Evolutionary conservation across 2,329 filamentous ascomycete species (phyloP), one percentile per base, ranked within the genome.

Genomic region (Cladorrhinum sp.): DNA sequence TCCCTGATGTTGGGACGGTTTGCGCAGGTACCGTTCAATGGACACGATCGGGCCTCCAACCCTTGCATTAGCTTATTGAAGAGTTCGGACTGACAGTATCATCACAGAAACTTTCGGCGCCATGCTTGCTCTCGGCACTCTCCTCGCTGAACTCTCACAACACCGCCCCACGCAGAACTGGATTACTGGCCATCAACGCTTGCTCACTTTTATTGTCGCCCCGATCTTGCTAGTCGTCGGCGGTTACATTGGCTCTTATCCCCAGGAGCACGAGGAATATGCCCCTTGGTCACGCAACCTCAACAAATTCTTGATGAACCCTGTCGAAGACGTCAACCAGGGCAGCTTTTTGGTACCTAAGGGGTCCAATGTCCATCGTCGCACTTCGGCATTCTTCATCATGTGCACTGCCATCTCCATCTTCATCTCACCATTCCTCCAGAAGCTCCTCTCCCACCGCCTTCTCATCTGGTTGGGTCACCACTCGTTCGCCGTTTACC

Each of bases 401-500:
- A 76, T 81, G 66, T 70, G 81, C 36, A 74, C 78, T 57, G 78
- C 80, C 51, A 68, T 80, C n/a, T 79, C 79, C 23, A 78, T 83
- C 58, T 81, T 77, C 70, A 69, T 83, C 16, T 81, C 79, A 1
- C 79, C 79, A 0, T 68, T 73, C 4, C 71, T 81, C 7, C 80
- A 82, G 64, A 74, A 74, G 24, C 73, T 81, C 20, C 76, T 84
- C 23, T 79, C 79, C 3, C 80, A 79, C 68, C 75, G 76, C 25
- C 64, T 79, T 2, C 77, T 83, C 36, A 77, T 82, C 61, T 83
- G 79, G 79, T 72, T 83, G 2, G 81, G 81, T n/a, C 76, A 77
- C 61, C 80, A 82, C 68, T 81, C 78, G 57, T 83, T 83, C 61
- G 80, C 81, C 23, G 80, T 84, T 3, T 84, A 84, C 66, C 76